Base-by-base conservation (phyloP, 768 basidiomycete species). In the Hemileccinum rubropunctum region DNA sequence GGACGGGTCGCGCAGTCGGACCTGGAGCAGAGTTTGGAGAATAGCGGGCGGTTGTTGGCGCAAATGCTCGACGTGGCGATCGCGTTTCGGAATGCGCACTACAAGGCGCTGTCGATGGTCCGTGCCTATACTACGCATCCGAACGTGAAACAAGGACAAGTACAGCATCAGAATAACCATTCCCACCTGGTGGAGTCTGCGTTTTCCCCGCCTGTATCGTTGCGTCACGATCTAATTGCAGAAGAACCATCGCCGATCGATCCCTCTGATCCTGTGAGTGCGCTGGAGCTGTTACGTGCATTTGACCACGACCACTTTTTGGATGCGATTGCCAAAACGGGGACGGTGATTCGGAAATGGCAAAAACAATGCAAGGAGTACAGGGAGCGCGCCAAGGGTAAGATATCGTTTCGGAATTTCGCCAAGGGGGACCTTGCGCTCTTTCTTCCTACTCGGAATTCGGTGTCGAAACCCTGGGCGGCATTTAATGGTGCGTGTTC, bases 291-390 rank as follows among this genome's bases (percentile, higher is more conserved):
- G 13, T 68, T 93, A 18, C 76, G 88, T 38, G 78, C 79, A 21
- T 90, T 91, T 61, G 91, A 92, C 61, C 85, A 94, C 56, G 89
- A 90, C 57, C 78, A 82, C 56, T 95, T 97, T 67, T 68, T 90
- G 42, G 94, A 95, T 45, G 83, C 84, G 0, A 80, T 98, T 38
- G 72, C 76, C 48, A 91, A 92, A 65, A 82, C 86, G 11, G 86
- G 86, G n/a, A 80, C 87, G 13, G 88, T 90, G 10, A 88, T 94
- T 51, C 85, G 91, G 48, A 97, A 95, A 66, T 98, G 94, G 93
- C 91, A 94, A 72, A 97, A 93, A 65, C 93, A 95, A 64, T 95
- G 92, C 72, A 95, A 92, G 64, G 87, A 92, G 57, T 98, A 98
- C 51, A 79, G 94, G 39, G 95, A 98, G 57, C 82, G 90, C n/a